Evolutionary conservation across 148 eudicot species (phyloP).

Genomic region (Cornus florida): DNA sequence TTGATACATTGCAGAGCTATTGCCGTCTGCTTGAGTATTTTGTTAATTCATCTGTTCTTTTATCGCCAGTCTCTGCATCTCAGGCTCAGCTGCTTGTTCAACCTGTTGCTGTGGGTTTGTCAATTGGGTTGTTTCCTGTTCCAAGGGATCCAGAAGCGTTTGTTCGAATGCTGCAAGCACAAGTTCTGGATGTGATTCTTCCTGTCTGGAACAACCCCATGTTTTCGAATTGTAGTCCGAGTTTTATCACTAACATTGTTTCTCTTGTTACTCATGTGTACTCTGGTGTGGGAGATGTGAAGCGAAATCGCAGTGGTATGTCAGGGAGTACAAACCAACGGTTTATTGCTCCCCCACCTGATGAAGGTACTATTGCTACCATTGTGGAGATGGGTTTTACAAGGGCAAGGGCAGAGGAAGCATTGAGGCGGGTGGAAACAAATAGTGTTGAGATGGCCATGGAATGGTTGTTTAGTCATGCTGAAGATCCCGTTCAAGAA

Average conservation of each 20-base stretch:
- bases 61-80: slow-evolving; percentile 72
- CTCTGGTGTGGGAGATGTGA: slow-evolving; percentile 86
- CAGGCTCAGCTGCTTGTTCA: slow-evolving; percentile 93
- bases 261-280: slow-evolving; percentile 75
- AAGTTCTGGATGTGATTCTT: slow-evolving; percentile 92
- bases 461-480: slow-evolving; percentile 96
- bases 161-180: slow-evolving; percentile 91
- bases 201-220: slow-evolving; percentile 92
- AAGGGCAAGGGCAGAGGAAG: slow-evolving; percentile 95
- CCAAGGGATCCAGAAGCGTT: slow-evolving; percentile 93
- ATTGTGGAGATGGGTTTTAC: slow-evolving; percentile 98
- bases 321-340: slow-evolving; percentile 66
- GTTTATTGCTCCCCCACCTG: slow-evolving; percentile 77
- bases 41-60: slow-evolving; percentile 77
- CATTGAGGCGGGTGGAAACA: slow-evolving; percentile 82
- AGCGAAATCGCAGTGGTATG: slow-evolving; percentile 54
- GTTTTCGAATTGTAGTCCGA: slow-evolving; percentile 74
- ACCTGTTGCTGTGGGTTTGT: slow-evolving; percentile 91
- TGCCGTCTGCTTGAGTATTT: slow-evolving; percentile 86
- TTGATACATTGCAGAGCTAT: slow-evolving; percentile 79
- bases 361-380: slow-evolving; percentile 83
- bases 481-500: slow-evolving; percentile 90
- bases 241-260: slow-evolving; percentile 66
- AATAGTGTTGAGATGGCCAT: slow-evolving; percentile 98
- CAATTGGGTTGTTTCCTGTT: slow-evolving; percentile 96